phyloP scores from a whole-genome alignment of 1,284 basidiomycete species.

The Boletus albobrunnescens region DNA sequence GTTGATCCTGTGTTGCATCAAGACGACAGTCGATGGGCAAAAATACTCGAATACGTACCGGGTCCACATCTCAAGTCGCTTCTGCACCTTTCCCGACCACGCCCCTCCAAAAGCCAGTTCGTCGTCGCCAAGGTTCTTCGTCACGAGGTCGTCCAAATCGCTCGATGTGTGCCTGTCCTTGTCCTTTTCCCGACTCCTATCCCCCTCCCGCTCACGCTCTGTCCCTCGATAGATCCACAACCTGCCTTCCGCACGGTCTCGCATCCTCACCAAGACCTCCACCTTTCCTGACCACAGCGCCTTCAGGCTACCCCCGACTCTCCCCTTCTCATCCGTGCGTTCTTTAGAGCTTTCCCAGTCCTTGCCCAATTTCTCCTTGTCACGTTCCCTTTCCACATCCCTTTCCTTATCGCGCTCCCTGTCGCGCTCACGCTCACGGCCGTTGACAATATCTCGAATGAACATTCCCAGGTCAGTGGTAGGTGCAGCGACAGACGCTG shows the following conservation, averaged over 20 bases:
- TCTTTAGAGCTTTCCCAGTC: constrained; percentile 34
- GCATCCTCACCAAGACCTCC: constrained; percentile 26
- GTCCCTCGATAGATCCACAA: constrained; percentile 5
- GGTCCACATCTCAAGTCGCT: constrained; percentile 68
- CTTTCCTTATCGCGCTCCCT: constrained; percentile 29
- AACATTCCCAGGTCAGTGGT: constrained; percentile 45
- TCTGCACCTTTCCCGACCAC: constrained; percentile 61
- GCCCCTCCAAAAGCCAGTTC: constrained; percentile 41
- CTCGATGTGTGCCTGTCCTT: constrained; percentile 25
- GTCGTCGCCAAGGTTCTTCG: constrained; percentile 24
- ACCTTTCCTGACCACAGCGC: constrained; percentile 35
- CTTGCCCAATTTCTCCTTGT: constrained; percentile 32
- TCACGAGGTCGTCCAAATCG: constrained; percentile 34
- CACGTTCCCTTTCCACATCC: constrained; percentile 31
- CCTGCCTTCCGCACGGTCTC: constrained; percentile 30
- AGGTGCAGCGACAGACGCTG: constrained; percentile 40
- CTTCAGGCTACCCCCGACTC: constrained; percentile 34
- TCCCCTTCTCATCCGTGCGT: constrained; percentile 35
- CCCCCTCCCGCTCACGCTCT: constrained; percentile 22
- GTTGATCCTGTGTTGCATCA: constrained; percentile 28
- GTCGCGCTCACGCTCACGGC: constrained; percentile 32
- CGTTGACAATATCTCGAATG: constrained; percentile 30
- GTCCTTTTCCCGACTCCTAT: constrained; percentile 20
- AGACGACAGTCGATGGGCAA: neutral
- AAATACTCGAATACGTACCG: constrained; percentile 43